These are phyloP conservation scores for Aspergillus saccharolyticus DNA, from an alignment of 495 filamentous ascomycete genomes.

Conservation along the genomic window DNA sequence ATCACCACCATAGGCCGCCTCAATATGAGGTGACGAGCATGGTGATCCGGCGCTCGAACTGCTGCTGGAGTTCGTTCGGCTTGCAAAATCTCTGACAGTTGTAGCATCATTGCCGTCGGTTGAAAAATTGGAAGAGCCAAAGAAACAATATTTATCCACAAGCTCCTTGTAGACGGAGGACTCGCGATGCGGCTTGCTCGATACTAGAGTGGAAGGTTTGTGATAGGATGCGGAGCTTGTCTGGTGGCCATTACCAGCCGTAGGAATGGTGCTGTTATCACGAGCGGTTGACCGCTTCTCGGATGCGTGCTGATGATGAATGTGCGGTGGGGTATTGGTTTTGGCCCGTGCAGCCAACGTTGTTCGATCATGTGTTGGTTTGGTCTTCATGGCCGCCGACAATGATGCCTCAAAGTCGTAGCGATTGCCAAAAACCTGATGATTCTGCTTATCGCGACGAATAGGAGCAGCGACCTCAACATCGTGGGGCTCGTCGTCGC, in stretches of 20 bases:
- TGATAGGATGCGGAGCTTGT: conserved; percentile 19
- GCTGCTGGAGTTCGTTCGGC: conserved; percentile 9
- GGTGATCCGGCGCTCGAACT: conserved; percentile 23
- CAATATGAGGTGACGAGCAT: conserved; percentile 21
- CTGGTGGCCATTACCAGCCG: conserved; percentile 18
- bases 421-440: conserved; percentile 79
- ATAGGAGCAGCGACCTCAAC: conserved; percentile 39
- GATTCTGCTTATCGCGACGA: conserved; percentile 54
- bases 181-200: conserved; percentile 64
- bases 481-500: conserved; percentile 26
- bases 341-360: conserved; percentile 37
- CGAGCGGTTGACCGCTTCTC: conserved; percentile 12
- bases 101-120: conserved; percentile 6
- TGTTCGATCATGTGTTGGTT: conserved; percentile 51
- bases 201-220: conserved; percentile 46
- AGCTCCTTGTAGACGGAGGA: conserved; percentile 89
- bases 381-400: conserved; percentile 67
- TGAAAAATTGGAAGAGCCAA: conserved; percentile 15
- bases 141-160: conserved; percentile 84
- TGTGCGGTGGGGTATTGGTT: conserved; percentile 15
- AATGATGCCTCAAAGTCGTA: conserved; percentile 93
- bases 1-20: conserved; percentile 15
- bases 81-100: conserved; percentile 4
- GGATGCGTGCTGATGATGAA: conserved; percentile 7
- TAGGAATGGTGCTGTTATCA: conserved; percentile 16